phyloP scores from a whole-genome alignment of 2,329 filamentous ascomycete species.

The Nemania sp. region DNA sequence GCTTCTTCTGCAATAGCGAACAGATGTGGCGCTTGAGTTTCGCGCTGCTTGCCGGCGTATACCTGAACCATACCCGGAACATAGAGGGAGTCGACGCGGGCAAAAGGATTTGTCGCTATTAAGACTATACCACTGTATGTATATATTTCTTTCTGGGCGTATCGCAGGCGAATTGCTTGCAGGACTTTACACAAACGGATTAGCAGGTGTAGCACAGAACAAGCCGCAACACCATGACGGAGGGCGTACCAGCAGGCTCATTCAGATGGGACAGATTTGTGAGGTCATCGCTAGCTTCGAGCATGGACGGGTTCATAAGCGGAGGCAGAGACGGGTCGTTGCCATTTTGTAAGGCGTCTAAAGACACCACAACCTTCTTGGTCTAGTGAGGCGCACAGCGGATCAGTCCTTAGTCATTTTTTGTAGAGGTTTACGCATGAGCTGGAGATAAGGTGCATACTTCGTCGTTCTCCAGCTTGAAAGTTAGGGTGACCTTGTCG shows the following conservation, averaged over 20 bases:
- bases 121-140: slow-evolving; percentile 98
- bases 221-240: slow-evolving; percentile 4
- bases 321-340: slow-evolving; percentile 81
- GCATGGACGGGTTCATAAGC: slow-evolving; percentile 96
- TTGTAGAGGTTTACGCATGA: too few relatives aligned
- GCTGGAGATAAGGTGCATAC: slow-evolving; percentile 50
- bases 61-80: slow-evolving; percentile 99
- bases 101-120: slow-evolving; percentile 98
- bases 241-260: slow-evolving; percentile 79
- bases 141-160: slow-evolving; percentile 98
- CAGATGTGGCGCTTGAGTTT: slow-evolving; percentile 94
- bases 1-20: slow-evolving; percentile 99
- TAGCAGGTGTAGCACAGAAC: slow-evolving; percentile 27
- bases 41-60: slow-evolving; percentile 94
- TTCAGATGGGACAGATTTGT: slow-evolving; percentile 98
- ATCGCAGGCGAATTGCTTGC: slow-evolving; percentile 95
- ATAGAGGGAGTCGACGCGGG: slow-evolving; percentile 95
- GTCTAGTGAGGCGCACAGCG: slow-evolving; percentile 53
- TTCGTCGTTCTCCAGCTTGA: slow-evolving; percentile 91
- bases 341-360: slow-evolving; percentile 74
- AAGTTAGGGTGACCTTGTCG: slow-evolving; percentile 83
- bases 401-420: slow-evolving; percentile 22
- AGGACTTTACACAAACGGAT: slow-evolving; percentile 63
- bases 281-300: slow-evolving; percentile 97
- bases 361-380: slow-evolving; percentile 77